Conservation (phyloP, 176 grass and related monocot species). For the Musa troglodytarum region DNA sequence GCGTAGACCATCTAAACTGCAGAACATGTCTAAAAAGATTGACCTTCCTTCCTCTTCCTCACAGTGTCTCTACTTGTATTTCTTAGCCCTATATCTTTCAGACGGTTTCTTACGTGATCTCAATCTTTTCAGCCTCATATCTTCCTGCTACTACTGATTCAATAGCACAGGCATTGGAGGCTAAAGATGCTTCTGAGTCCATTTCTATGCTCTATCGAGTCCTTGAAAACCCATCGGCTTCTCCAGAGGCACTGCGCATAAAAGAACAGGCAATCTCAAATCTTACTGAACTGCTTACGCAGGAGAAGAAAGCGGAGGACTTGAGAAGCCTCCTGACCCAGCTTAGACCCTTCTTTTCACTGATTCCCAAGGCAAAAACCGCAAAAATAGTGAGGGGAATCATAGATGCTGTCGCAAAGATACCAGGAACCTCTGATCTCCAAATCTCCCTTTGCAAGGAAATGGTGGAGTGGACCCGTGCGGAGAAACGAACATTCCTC, state of each 20-base stretch:
- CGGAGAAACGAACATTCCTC: constrained; percentile 77
- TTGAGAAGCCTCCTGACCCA: constrained; percentile 68
- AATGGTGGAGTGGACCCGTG: constrained; percentile 83
- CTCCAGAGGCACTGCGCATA: constrained; percentile 57
- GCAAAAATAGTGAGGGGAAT: constrained; percentile 77
- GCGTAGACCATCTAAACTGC: too few relatives aligned
- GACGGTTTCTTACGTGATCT: too few relatives aligned
- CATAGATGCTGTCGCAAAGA: constrained; percentile 76
- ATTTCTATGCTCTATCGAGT: constrained; percentile 69
- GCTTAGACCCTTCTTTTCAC: constrained; percentile 64
- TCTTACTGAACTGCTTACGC: constrained; percentile 64
- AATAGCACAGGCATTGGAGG: constrained; percentile 47
- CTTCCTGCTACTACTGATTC: constrained; percentile 60
- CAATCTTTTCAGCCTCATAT: not conserved
- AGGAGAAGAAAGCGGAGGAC: constrained; percentile 65
- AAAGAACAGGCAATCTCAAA: constrained; percentile 79
- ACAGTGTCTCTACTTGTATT: too few relatives aligned
- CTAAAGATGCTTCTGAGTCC: constrained; percentile 49
- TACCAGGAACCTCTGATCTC: constrained; percentile 58
- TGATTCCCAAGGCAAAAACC: constrained; percentile 83
- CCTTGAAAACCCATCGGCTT: constrained; percentile 57
- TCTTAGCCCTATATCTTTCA: too few relatives aligned
- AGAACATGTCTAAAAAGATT: too few relatives aligned
- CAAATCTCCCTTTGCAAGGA: constrained; percentile 86
- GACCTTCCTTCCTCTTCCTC: too few relatives aligned